Evolutionary conservation across 2,329 filamentous ascomycete species (phyloP).

Genomic region (Dactylellina leptospora): DNA sequence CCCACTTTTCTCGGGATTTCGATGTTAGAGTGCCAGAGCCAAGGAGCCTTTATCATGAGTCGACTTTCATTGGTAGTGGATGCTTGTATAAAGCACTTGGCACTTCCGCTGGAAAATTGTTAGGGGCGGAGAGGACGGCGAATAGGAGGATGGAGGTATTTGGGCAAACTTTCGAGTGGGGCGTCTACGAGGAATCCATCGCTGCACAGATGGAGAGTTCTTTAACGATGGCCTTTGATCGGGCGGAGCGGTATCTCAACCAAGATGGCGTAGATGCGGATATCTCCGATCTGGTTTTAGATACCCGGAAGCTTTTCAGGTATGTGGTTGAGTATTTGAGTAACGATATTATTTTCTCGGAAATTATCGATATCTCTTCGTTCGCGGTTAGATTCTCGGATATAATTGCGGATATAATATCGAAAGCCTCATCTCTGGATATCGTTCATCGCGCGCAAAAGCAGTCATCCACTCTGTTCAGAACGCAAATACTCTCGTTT

Average conservation of each 20-base stretch:
- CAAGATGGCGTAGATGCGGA: background rate
- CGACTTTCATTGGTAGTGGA: conserved; percentile 56
- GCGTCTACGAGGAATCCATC: conserved; percentile 56
- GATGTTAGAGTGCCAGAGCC: conserved; percentile 52
- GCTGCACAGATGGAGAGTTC: conserved; percentile 54
- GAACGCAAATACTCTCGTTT: conserved; percentile 13
- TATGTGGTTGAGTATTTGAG: conserved; percentile 54
- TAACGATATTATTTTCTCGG: conserved; percentile 54
- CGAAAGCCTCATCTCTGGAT: conserved; percentile 18
- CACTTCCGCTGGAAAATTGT: conserved; percentile 34
- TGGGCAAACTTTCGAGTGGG: conserved; percentile 53
- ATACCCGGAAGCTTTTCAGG: conserved; percentile 16
- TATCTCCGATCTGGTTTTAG: background rate
- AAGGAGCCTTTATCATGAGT: conserved; percentile 54
- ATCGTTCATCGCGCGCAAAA: background rate
- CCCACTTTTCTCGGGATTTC: conserved; percentile 55
- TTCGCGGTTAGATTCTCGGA: conserved; percentile 55
- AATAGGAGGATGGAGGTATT: background rate
- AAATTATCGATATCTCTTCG: conserved; percentile 55
- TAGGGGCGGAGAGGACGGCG: background rate
- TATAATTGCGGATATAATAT: conserved; percentile 21
- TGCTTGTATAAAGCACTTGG: conserved; percentile 53
- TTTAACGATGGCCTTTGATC: conserved; percentile 46
- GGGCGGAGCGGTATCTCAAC: conserved; percentile 25
- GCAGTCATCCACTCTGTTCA: conserved; percentile 5